These are phyloP conservation scores for Coniochaeta prunicola DNA, from an alignment of 2,329 filamentous ascomycete genomes.

Conservation along the genomic window DNA sequence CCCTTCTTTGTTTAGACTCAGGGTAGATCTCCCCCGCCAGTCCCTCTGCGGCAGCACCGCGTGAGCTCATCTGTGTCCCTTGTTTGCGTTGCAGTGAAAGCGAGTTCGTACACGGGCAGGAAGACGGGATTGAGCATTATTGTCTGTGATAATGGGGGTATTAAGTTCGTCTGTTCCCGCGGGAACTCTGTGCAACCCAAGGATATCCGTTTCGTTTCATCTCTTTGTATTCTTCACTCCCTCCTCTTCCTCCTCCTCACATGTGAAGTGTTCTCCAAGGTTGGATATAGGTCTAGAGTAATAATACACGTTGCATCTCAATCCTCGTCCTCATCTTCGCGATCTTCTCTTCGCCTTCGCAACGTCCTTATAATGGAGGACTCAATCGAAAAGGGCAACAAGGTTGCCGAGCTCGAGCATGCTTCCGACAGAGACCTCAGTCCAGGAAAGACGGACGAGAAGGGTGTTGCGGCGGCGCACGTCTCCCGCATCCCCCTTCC, in stretches of 20 bases:
- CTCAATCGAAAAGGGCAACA: not conserved
- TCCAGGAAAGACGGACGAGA: not conserved
- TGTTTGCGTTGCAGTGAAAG: conserved; percentile 2
- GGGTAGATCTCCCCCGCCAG: not conserved
- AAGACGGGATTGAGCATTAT: not conserved
- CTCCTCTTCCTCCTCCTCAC: not conserved
- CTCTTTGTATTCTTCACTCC: not conserved
- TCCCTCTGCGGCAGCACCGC: not conserved
- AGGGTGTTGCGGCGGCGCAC: not conserved
- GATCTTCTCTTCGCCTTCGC: not conserved
- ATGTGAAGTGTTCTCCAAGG: not conserved
- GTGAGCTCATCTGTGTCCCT: not conserved
- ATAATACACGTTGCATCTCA: not conserved
- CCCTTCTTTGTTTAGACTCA: conserved; percentile 1
- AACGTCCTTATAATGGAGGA: not conserved
- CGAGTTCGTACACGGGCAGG: not conserved
- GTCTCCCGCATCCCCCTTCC: not conserved
- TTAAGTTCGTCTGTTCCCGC: not conserved
- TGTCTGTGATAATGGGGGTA: not conserved
- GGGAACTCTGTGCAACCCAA: not conserved
- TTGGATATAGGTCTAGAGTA: not conserved
- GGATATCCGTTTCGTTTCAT: not conserved
- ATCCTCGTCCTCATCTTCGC: not conserved
- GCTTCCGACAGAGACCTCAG: not conserved
- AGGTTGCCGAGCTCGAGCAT: conserved; percentile 1